Evolutionary conservation across 352 stramenopile genomes (phyloP).

Genomic region (Thraustochytrium aureum): DNA sequence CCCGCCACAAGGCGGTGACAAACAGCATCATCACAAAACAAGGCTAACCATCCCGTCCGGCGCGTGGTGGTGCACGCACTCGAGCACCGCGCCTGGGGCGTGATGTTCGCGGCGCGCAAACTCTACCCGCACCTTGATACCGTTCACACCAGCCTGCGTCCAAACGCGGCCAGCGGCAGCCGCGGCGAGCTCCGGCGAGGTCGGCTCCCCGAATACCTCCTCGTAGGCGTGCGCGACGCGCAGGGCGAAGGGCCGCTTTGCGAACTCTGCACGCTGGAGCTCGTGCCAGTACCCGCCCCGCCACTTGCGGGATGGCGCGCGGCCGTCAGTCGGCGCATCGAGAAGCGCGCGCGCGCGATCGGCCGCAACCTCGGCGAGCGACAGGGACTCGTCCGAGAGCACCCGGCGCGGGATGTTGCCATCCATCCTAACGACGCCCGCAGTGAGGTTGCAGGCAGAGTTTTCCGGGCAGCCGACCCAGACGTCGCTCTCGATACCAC

Average conservation of each 20-base stretch:
- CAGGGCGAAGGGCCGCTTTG: background rate
- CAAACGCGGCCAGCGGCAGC: background rate
- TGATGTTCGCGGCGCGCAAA: background rate
- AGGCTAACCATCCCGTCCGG: no score
- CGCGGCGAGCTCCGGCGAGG: background rate
- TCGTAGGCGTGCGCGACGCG: conserved; percentile 49
- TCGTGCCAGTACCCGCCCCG: conserved; percentile 51
- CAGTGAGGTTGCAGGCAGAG: conserved; percentile 37
- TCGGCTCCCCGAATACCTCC: conserved; percentile 29
- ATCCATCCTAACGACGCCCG: conserved; percentile 21
- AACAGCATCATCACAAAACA: no score
- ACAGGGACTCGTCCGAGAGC: background rate
- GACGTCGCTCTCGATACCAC: conserved; percentile 44
- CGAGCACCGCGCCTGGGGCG: background rate
- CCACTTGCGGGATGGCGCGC: background rate
- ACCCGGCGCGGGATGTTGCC: background rate
- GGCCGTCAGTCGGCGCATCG: background rate
- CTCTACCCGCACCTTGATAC: conserved; percentile 49
- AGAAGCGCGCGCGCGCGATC: background rate
- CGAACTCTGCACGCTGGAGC: conserved; percentile 11
- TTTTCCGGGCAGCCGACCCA: conserved; percentile 40
- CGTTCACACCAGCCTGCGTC: conserved; percentile 32
- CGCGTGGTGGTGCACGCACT: background rate
- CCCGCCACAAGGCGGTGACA: no score
- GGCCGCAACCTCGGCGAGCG: background rate